These are phyloP conservation scores for Parietichytrium sp. DNA, from an alignment of 108 stramenopile genomes.

Conservation along the genomic window DNA sequence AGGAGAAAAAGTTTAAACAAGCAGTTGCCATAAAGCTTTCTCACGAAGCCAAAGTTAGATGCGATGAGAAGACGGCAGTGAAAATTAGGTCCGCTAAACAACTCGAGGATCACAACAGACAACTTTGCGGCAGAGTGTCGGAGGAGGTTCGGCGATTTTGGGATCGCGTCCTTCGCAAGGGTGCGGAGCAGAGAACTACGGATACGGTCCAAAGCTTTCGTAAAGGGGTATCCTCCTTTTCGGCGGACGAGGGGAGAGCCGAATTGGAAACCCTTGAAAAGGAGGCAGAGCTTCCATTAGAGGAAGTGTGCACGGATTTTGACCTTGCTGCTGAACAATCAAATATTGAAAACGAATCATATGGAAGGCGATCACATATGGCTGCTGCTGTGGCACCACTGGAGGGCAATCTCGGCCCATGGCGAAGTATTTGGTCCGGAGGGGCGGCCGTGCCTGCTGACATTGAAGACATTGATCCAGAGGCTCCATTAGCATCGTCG, in stretches of 20 bases:
- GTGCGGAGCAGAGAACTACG: neutral
- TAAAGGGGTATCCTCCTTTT: neutral
- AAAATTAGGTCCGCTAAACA: neutral
- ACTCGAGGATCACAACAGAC: neutral
- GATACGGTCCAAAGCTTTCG: neutral
- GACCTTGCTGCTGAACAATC: too few species aligned
- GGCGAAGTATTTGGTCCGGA: too few species aligned
- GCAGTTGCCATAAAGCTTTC: slow-evolving; percentile 40
- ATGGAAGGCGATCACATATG: too few species aligned
- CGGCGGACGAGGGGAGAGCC: neutral
- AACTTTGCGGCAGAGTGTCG: neutral
- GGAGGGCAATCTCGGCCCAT: too few species aligned
- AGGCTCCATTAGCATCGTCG: too few species aligned
- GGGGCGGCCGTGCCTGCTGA: too few species aligned
- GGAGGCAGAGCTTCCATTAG: neutral
- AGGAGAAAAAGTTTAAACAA: slow-evolving; percentile 81
- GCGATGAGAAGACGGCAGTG: neutral
- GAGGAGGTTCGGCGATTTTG: neutral
- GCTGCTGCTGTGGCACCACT: too few species aligned
- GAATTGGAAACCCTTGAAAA: neutral
- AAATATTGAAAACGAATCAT: too few species aligned
- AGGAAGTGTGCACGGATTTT: too few species aligned
- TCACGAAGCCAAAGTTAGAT: neutral
- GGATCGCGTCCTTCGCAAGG: neutral
- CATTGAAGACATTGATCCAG: too few species aligned